Conservation (phyloP, 2,329 filamentous ascomycete genomes). For the Cladosporium phlei region DNA sequence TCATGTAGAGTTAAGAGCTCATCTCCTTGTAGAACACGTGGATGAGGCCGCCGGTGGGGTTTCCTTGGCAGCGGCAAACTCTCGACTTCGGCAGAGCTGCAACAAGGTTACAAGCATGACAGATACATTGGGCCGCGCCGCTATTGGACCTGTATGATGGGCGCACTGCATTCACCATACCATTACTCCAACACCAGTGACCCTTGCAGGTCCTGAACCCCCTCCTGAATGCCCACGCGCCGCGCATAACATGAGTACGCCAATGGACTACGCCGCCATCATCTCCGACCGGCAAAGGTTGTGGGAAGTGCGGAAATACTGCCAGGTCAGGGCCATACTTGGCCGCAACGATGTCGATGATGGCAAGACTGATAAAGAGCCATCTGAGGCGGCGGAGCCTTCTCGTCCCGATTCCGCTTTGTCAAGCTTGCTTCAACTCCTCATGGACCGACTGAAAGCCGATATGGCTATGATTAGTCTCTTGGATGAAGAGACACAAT, state of each 20-base stretch:
- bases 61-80: no score
- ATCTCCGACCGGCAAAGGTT: neutral
- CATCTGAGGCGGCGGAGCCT: no score
- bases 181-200: no score
- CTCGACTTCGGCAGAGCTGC: no score
- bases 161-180: no score
- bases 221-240: neutral
- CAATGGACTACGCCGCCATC: neutral
- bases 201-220: no score
- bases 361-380: neutral
- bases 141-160: no score
- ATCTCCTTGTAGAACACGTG: no score
- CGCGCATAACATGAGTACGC: neutral
- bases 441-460: neutral
- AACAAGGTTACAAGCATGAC: no score
- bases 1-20: no score
- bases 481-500: neutral
- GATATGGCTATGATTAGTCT: neutral
- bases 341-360: neutral
- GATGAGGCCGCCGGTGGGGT: no score
- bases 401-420: neutral
- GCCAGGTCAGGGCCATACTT: slow-evolving; percentile 6
- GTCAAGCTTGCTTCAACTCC: neutral
- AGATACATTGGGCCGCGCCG: no score
- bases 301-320: slow-evolving; percentile 9